Percentiles rank a stretch among this genome's conserved stretches.
Evolutionary conservation across 345 rosid species (phyloP).

Genomic region (Hevea brasiliensis): DNA sequence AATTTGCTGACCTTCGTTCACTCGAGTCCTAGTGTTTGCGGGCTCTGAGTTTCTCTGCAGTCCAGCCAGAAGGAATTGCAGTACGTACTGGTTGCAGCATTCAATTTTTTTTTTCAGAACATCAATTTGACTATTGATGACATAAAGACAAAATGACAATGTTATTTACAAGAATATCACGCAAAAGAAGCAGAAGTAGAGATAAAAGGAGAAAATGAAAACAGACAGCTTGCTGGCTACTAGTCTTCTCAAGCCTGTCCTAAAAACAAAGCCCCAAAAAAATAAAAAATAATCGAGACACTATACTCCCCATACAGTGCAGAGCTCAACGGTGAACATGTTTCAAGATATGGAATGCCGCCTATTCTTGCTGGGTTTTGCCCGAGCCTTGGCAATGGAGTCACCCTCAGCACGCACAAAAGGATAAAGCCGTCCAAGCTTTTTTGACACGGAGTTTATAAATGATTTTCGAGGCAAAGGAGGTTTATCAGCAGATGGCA

Average conservation of each 20-base stretch:
- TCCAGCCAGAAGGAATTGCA: no score
- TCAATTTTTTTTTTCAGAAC: not conserved
- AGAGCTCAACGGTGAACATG: slow-evolving; percentile 2
- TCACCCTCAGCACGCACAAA: no score
- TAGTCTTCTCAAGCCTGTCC: slow-evolving; percentile 17
- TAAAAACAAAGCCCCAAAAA: slow-evolving; percentile 14
- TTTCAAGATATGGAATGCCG: slow-evolving; percentile 87
- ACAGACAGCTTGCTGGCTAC: slow-evolving; percentile 2
- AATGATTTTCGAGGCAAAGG: slow-evolving; percentile 58
- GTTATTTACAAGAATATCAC: slow-evolving; percentile 41
- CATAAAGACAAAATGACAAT: not conserved
- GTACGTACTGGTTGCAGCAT: not conserved
- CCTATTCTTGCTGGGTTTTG: slow-evolving; percentile 66
- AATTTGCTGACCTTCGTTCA: no score
- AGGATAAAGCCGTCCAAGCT: slow-evolving; percentile 48
- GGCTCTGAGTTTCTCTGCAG: no score
- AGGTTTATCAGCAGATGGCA: slow-evolving; percentile 61
- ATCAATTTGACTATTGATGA: not conserved
- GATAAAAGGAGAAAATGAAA: not conserved
- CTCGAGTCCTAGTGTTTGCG: no score
- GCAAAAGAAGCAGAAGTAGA: slow-evolving; percentile 9
- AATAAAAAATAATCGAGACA: not conserved
- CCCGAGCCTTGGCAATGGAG: slow-evolving; percentile 23
- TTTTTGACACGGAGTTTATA: slow-evolving; percentile 63
- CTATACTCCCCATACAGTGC: slow-evolving; percentile 2